These are phyloP conservation scores for Craspedostauros australis DNA, from an alignment of 108 stramenopile species.

Conservation along the genomic window DNA sequence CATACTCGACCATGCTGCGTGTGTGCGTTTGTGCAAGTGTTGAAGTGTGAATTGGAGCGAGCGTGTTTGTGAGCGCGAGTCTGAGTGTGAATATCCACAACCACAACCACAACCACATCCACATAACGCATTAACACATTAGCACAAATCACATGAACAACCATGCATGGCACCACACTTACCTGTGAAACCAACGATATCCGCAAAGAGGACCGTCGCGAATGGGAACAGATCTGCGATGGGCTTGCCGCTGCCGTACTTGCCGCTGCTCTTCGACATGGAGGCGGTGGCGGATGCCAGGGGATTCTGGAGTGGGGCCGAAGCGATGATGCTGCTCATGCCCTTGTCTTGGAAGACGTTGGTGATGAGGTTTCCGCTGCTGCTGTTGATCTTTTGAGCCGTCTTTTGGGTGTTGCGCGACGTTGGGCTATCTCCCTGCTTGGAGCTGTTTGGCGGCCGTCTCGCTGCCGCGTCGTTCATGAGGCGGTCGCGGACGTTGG, in stretches of 20 bases:
- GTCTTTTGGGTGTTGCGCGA: too few relatives aligned
- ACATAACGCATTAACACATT: background rate
- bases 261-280: too few relatives aligned
- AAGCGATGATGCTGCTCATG: too few relatives aligned
- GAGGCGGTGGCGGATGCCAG: too few relatives aligned
- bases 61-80: background rate
- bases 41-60: background rate
- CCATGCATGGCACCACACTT: background rate
- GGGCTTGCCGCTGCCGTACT: too few relatives aligned
- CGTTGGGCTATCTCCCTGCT: too few relatives aligned
- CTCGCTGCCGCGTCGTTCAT: background rate
- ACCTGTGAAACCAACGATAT: slow-evolving; percentile 17
- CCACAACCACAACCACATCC: background rate
- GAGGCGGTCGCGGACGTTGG: background rate
- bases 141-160: background rate
- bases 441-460: too few relatives aligned
- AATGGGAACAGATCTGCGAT: slow-evolving; percentile 19
- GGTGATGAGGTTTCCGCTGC: too few relatives aligned
- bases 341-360: too few relatives aligned
- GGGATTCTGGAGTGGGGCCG: too few relatives aligned
- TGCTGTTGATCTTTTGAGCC: too few relatives aligned
- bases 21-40: too few relatives aligned
- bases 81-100: background rate
- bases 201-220: slow-evolving; percentile 23
- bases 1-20: slow-evolving; percentile 3